Conservation (phyloP, 495 filamentous ascomycete species). For the Tuber borchii region DNA sequence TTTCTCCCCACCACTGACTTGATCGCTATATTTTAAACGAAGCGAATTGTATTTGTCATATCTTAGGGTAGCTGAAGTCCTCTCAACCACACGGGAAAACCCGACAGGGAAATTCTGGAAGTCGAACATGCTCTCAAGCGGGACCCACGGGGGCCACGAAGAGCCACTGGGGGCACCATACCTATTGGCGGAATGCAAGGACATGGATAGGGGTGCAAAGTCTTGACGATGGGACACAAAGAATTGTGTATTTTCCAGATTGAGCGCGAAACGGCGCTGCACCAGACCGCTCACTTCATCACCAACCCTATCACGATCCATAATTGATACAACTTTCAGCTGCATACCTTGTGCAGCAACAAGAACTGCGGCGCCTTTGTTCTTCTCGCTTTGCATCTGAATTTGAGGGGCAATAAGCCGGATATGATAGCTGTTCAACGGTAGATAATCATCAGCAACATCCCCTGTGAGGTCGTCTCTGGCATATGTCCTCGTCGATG, state of each 20-base stretch:
- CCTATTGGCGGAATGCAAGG: conserved; percentile 86
- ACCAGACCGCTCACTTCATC: conserved; percentile 93
- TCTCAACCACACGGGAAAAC: conserved; percentile 88
- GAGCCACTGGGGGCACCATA: conserved; percentile 81
- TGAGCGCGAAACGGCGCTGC: conserved; percentile 83
- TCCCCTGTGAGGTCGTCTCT: conserved; percentile 60
- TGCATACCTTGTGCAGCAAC: conserved; percentile 95
- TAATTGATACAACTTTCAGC: conserved; percentile 90
- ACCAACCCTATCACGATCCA: conserved; percentile 86
- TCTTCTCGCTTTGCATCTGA: conserved; percentile 96
- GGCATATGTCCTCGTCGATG: conserved; percentile 42
- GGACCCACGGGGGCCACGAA: conserved; percentile 95
- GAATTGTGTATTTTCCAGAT: conserved; percentile 94
- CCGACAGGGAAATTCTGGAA: conserved; percentile 87
- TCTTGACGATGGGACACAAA: conserved; percentile 91
- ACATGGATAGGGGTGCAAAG: conserved; percentile 69
- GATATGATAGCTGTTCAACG: conserved; percentile 88
- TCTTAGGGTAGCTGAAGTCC: conserved; percentile 84
- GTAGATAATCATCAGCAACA: conserved; percentile 81
- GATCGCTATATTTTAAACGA: conserved; percentile 94
- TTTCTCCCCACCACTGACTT: conserved; percentile 56
- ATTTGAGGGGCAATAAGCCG: conserved; percentile 95
- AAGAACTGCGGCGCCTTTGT: conserved; percentile 83
- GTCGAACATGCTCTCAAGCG: conserved; percentile 96
- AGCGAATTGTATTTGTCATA: conserved; percentile 99